Evolutionary conservation across 345 rosid genomes (phyloP).

Genomic region (Physaria fendleri): DNA sequence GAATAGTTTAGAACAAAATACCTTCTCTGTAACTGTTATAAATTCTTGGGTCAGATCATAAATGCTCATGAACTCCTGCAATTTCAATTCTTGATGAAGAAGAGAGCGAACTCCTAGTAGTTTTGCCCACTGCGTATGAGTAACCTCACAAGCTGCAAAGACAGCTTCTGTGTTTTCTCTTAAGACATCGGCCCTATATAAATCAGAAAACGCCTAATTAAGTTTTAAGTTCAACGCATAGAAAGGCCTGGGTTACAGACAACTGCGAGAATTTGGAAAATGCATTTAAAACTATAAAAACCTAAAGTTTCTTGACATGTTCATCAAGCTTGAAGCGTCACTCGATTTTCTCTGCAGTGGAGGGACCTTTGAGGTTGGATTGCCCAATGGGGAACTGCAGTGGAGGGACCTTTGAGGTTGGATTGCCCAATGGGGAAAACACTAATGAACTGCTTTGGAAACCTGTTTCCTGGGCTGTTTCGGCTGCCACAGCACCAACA

Average conservation of each 20-base stretch:
- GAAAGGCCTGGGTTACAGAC: background rate
- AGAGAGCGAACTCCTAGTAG: conserved; percentile 89
- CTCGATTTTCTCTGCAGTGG: conserved; percentile 55
- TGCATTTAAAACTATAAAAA: conserved; percentile 8
- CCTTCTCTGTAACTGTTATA: conserved; percentile 91
- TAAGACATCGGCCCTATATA: conserved; percentile 81
- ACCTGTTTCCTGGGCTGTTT: conserved; percentile 57
- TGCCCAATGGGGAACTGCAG: too few relatives aligned
- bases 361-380: conserved; percentile 38
- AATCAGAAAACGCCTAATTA: background rate
- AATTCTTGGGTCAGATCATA: conserved; percentile 88
- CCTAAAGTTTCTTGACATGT: conserved; percentile 89
- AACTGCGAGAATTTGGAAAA: background rate
- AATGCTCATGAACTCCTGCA: conserved; percentile 91
- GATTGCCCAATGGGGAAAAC: conserved; percentile 40
- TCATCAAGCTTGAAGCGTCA: conserved; percentile 48
- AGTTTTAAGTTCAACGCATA: background rate
- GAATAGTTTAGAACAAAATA: conserved; percentile 23
- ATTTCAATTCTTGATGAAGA: conserved; percentile 84
- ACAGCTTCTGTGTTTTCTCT: conserved; percentile 97
- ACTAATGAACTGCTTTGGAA: conserved; percentile 38
- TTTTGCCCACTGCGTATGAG: conserved; percentile 98
- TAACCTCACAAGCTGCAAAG: conserved; percentile 97
- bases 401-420: conserved; percentile 39
- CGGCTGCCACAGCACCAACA: conserved; percentile 72